These are phyloP conservation scores for Sclerotinia glacialis DNA, from an alignment of 2,329 filamentous ascomycete genomes.

Conservation along the genomic window DNA sequence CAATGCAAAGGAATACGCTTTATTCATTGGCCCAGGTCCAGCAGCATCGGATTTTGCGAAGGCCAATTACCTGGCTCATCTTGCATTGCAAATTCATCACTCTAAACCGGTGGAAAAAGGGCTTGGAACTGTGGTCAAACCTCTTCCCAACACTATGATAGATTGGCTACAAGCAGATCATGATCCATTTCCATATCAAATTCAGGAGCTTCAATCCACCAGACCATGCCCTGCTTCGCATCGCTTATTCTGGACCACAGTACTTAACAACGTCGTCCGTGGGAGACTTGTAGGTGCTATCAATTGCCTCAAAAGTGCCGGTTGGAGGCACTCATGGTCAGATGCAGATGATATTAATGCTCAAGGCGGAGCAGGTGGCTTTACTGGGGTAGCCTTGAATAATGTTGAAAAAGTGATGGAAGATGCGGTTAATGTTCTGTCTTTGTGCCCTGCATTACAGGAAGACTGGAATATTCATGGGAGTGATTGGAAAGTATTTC, in stretches of 20 bases:
- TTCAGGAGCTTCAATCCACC: conserved; percentile 60
- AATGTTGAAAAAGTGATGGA: conserved; percentile 72
- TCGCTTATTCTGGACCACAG: conserved; percentile 77
- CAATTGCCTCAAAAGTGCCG: conserved; percentile 68
- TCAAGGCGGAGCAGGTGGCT: conserved; percentile 53
- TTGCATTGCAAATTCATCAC: conserved; percentile 79
- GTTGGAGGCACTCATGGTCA: conserved; percentile 72
- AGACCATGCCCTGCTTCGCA: conserved; percentile 74
- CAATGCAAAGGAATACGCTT: conserved; percentile 52
- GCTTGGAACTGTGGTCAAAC: conserved; percentile 40
- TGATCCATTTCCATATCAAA: conserved; percentile 65
- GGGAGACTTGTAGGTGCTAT: conserved; percentile 68
- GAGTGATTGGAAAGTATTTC: conserved; percentile 80
- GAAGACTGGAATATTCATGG: conserved; percentile 81
- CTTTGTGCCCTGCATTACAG: conserved; percentile 66
- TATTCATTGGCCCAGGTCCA: conserved; percentile 63
- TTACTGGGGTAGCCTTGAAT: conserved; percentile 71
- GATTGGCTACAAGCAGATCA: conserved; percentile 79
- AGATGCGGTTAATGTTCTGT: conserved; percentile 66
- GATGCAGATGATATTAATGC: conserved; percentile 60
- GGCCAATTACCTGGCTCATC: conserved; percentile 72
- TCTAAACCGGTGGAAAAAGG: conserved; percentile 45
- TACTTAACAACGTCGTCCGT: conserved; percentile 72
- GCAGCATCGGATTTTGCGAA: conserved; percentile 65
- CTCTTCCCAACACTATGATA: conserved; percentile 75